Evolutionary conservation across 345 rosid genomes (phyloP).

Genomic region (Populus deltoides): DNA sequence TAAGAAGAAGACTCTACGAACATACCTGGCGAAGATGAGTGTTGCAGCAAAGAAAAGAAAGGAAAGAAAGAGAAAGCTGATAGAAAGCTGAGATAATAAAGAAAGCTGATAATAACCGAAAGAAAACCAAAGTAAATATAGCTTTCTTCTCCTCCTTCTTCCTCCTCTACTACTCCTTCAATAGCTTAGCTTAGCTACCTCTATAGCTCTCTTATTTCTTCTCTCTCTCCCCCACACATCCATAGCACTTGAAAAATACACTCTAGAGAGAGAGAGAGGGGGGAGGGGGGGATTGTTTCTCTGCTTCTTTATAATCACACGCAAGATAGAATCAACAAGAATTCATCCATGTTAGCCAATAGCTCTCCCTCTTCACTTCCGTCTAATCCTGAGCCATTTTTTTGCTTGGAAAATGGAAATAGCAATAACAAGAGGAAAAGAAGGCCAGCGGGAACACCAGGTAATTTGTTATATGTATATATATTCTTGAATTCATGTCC

Average conservation of each 20-base stretch:
- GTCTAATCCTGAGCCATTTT: constrained; percentile 38
- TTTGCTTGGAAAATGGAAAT: constrained; percentile 37
- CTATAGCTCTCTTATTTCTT: neutral
- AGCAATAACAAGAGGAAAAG: constrained; percentile 63
- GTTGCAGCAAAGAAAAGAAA: constrained; percentile 24
- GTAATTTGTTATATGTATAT: constrained; percentile 19
- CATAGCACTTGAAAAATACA: too few species aligned
- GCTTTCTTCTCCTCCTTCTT: neutral
- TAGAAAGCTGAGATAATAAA: constrained; percentile 16
- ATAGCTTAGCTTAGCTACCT: neutral
- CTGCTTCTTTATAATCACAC: neutral
- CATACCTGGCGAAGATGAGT: constrained; percentile 38
- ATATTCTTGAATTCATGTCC: neutral
- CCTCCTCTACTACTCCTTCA: neutral
- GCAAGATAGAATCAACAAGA: neutral
- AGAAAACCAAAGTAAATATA: constrained; percentile 15
- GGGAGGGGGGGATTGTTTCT: neutral
- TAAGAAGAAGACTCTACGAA: constrained; percentile 23
- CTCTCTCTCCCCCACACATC: neutral
- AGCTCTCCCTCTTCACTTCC: constrained; percentile 28
- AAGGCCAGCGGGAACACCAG: constrained; percentile 92
- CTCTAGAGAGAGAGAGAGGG: too few species aligned
- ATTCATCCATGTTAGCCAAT: constrained; percentile 39
- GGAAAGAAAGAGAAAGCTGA: constrained; percentile 21
- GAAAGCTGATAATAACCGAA: constrained; percentile 29